Conservation (phyloP, 2,329 filamentous ascomycete species). For the Colletotrichum sp. region DNA sequence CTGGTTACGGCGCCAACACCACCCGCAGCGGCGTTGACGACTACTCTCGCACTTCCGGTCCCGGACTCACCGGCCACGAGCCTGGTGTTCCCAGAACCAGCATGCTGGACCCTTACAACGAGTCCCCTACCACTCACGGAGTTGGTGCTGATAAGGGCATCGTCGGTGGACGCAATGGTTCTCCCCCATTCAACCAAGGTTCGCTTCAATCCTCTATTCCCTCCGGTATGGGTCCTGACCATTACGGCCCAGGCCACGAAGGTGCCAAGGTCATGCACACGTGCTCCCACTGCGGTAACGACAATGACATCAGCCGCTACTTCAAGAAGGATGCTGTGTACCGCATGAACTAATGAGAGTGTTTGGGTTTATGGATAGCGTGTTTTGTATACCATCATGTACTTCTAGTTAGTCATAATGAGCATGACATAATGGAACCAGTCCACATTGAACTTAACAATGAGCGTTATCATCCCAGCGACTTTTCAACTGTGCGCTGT, state of each 20-base stretch:
- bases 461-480: fast-evolving
- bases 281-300: constrained; percentile 18
- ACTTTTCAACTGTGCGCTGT: background rate
- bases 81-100: constrained; percentile 9
- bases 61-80: background rate
- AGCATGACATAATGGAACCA: background rate
- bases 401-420: constrained; percentile 1
- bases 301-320: constrained; percentile 25
- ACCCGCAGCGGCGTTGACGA: background rate
- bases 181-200: constrained; percentile 11
- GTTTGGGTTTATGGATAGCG: background rate
- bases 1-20: background rate
- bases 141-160: background rate
- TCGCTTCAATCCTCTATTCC: background rate
- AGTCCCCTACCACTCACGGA: background rate
- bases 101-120: constrained; percentile 22
- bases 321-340: constrained; percentile 23
- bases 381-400: background rate
- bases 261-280: constrained; percentile 23
- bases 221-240: constrained; percentile 18
- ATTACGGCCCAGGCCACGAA: constrained; percentile 22
- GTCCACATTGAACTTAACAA: background rate
- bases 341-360: constrained; percentile 8
- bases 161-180: background rate
- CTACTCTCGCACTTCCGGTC: background rate